Conservation (phyloP, 129 eudicot genomes). For the Deinandra increscens region DNA sequence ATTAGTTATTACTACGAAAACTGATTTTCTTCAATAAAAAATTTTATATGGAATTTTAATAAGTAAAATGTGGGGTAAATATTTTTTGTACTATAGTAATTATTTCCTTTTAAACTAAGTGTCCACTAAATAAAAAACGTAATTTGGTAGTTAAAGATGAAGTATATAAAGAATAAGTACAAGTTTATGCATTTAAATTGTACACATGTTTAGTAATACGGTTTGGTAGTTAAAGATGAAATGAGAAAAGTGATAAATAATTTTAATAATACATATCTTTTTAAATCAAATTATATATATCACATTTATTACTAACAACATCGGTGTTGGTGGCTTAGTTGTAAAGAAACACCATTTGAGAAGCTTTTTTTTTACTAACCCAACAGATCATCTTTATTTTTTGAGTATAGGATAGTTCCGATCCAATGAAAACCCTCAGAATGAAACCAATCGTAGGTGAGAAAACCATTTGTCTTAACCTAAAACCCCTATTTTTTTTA, state of each 20-base stretch:
- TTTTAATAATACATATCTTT: background rate
- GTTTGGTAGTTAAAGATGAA: background rate
- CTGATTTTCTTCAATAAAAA: background rate
- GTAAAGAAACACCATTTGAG: too few relatives aligned
- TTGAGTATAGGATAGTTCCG: too few relatives aligned
- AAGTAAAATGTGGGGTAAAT: background rate
- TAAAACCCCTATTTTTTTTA: too few relatives aligned
- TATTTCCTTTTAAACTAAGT: too few relatives aligned
- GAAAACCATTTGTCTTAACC: too few relatives aligned
- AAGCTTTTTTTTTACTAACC: too few relatives aligned
- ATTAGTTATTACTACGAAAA: background rate
- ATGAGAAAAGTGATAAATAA: background rate
- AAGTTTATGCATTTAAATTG: background rate
- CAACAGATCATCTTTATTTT: too few relatives aligned
- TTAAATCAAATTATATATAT: background rate
- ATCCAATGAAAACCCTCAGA: too few relatives aligned
- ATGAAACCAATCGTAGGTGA: too few relatives aligned
- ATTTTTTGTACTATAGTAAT: background rate
- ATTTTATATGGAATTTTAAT: background rate
- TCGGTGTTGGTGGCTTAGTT: too few relatives aligned
- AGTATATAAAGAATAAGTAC: background rate
- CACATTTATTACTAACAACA: too few relatives aligned
- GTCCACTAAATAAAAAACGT: background rate
- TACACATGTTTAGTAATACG: background rate
- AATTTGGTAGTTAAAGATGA: background rate